Base-by-base conservation (phyloP, 2,329 filamentous ascomycete genomes). In the Plectosphaerella sp. region DNA sequence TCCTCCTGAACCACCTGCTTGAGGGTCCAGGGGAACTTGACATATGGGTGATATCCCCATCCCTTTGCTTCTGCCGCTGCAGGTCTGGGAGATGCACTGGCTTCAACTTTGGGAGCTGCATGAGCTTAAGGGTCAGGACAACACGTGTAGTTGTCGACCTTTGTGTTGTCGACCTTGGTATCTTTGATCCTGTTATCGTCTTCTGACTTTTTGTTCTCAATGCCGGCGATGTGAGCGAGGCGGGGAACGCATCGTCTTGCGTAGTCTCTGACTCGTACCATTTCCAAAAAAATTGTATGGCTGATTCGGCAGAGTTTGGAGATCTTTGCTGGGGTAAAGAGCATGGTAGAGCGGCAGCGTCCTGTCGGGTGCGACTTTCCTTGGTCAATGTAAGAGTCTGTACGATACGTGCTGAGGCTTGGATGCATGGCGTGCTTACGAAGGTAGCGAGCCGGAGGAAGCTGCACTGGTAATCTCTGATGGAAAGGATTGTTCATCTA, bases 21-120 rank as follows among this genome's bases (percentile, higher is more conserved):
- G 18, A 54, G 33, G 51, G 43, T 41, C 53, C 56, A 58, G 48
- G 55, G 49, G 48, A 55, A 58, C 48, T 59, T 53, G 42, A 37
- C 48, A 46, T 54, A 24, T 36, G 45, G 52, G 39, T 3, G 52
- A 15, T 49, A 45, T 3, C 16, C 5, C 49, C 52, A 54, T 46
- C 45, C 41, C 18, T 49, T 48, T 46, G 45, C 25, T 15, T 22
- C 11, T 7, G 14, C 33, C 48, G 8, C 39, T 7, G 18, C 25
- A 28, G 25, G 25, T 28, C 25, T 28, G 25, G 25, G 25, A 28
- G 25, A 28, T 28, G 25, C 25, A 28, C 25, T 35, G 15, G 41
- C 12, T 16, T 33, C 22, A 5, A 18, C 45, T 25, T 36, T 12
- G 5, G 24, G 18, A 37, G 41, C 45, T 39, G 45, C 37, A 24